phyloP scores from a whole-genome alignment of 2,329 filamentous ascomycete species.

The Penicillium sp. region DNA sequence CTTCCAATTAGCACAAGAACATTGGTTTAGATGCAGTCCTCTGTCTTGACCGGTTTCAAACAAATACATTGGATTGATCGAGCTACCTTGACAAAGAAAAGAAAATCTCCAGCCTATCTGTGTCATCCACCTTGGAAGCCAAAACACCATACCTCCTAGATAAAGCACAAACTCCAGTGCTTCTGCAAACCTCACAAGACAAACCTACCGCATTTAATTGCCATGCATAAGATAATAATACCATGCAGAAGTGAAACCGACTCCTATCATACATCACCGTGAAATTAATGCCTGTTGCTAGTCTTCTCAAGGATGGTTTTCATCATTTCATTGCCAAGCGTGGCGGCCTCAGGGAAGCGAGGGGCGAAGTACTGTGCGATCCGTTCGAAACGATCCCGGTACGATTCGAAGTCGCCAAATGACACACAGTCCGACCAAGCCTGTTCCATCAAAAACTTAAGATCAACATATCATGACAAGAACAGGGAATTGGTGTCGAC shows the following conservation, averaged over 20 bases:
- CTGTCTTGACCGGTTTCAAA: too few species aligned
- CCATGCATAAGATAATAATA: background rate
- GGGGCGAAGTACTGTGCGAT: constrained; percentile 91
- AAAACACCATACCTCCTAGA: too few species aligned
- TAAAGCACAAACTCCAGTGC: too few species aligned
- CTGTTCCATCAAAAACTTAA: constrained; percentile 26
- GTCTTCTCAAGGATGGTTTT: constrained; percentile 85
- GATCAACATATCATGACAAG: background rate
- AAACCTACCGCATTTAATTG: background rate
- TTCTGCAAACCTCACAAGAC: too few species aligned
- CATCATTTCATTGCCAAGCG: constrained; percentile 94
- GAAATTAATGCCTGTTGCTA: constrained; percentile 16
- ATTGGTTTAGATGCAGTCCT: too few species aligned
- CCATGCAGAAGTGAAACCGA: background rate
- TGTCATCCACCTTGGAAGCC: too few species aligned
- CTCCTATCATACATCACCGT: constrained; percentile 5
- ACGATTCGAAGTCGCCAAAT: constrained; percentile 87
- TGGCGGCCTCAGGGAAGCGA: constrained; percentile 77
- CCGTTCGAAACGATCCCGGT: constrained; percentile 81
- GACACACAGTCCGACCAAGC: constrained; percentile 94
- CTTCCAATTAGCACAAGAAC: too few species aligned
- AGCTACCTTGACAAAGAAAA: too few species aligned
- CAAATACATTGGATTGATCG: too few species aligned
- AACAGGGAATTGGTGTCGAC: constrained; percentile 15
- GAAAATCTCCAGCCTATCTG: too few species aligned